Base-by-base conservation (phyloP, 1,284 basidiomycete genomes). In the Ceratobasidium sp. region DNA sequence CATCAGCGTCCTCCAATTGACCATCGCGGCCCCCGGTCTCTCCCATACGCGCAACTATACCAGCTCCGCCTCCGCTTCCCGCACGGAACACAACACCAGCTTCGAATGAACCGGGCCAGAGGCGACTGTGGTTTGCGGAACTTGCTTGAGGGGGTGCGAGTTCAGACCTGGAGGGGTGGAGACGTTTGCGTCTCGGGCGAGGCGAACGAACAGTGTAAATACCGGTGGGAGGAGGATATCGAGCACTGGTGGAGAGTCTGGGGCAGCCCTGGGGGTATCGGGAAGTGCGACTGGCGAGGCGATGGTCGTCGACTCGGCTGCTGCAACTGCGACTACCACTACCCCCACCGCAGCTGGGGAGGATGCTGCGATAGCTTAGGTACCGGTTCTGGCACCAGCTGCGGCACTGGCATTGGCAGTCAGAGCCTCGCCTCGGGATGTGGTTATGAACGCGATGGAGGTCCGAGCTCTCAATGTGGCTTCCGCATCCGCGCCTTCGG, bases 61-160 rank as follows among this genome's bases (percentile, higher is more conserved):
- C 64, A 39, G 42, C 47, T 35, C 51, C 67, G 33, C 51, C 67
- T 28, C 61, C 61, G 28, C 51, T 58, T 11, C n/a, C 67, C 17
- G 53, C 67, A 5, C 58, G 67, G 67, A 54, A 58, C 15, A 35
- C 67, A 31, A 56, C 35, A 15, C 53, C 54, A 2, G 53, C 58
- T 51, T 45, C 69, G 11, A 31, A 45, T 37, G 58, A 17, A n/a
- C 56, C 71, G 3, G 47, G 23, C 7, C 58, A 49, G 37, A 11
- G 69, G 3, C 15, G 71, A 39, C 49, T 74, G 35, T 74, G 60
- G 17, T 74, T 74, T 74, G 71, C 71, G 4, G 71, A 74, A 53
- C 58, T 74, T 17, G 71, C 71, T 33, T 33, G 71, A 45, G 71
- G 7, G 71, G n/a, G 11, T 51, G 58, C 26, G 71, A 74, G 31